Evolutionary conservation across 306 rosid species (phyloP), one percentile per base, ranked within the genome.

Genomic region (Chamaecrista fasciculata): DNA sequence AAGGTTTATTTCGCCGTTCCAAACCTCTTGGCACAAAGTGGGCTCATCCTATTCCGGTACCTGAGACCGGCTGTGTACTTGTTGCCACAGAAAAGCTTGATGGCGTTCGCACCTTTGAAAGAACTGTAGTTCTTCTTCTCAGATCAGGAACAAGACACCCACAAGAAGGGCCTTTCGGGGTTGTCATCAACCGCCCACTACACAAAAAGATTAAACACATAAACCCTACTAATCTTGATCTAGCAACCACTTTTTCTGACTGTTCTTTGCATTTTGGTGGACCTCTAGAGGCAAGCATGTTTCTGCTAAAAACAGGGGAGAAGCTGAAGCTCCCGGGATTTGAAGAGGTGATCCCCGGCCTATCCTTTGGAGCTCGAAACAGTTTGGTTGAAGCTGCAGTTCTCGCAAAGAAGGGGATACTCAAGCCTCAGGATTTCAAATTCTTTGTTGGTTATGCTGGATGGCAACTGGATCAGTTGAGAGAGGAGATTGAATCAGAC

Each of bases 381-480:
- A 82, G 91, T 80, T 82, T 95, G 69, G 99, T 84, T 50, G 88
- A 84, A 79, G 99, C 99, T 49, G 88, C 89, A 21, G 95, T 70
- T 70, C 80, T 95, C 48, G 96, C 87, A 67, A 95, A 87, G 83
- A 95, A 89, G 74, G 99, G 99, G 33, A 26, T 80, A 79, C 86
- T 91, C 49, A 87, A 89, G 82, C 86, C 95, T 74, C 90, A 83
- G 58, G 95, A 91, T 83, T 89, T 91, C 78, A 87, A 84, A 81
- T 95, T 95, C 80, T 95, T 91, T 67, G 91, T 87, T 34, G 99
- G 99, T 53, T 95, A 95, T 75, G 96, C 99, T n/a, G 99, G 99
- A 78, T 95, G 99, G 99, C 95, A 91, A 78, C 76, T 84, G 68
- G 96, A 95, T 76, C 99, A 91, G 74, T 66, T 95, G 95, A 74